Conservation (phyloP, 441 rosid species). For the Brassica balearica region DNA sequence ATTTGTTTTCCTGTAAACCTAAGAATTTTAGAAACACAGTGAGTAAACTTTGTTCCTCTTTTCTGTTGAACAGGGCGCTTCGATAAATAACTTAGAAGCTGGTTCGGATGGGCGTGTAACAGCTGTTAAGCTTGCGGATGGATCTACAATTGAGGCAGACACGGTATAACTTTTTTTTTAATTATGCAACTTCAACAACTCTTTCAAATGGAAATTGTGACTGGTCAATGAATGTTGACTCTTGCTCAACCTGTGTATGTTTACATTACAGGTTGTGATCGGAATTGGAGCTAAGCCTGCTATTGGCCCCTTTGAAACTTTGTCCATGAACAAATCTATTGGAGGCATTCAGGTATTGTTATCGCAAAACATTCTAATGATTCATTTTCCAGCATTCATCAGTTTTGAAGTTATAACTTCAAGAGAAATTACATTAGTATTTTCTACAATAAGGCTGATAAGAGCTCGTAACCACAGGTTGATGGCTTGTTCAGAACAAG, state of each 20-base stretch:
- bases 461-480: conserved; percentile 55
- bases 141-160: conserved; percentile 83
- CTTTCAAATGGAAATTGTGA: conserved; percentile 29
- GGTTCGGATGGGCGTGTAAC: conserved; percentile 78
- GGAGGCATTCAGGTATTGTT: conserved; percentile 83
- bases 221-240: not conserved
- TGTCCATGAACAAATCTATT: conserved; percentile 63
- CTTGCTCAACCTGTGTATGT: conserved; percentile 11
- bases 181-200: conserved; percentile 14
- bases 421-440: not conserved
- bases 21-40: conserved; percentile 19
- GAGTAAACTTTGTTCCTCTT: conserved; percentile 33
- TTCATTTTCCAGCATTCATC: not conserved
- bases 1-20: conserved; percentile 10
- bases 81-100: conserved; percentile 76
- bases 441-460: conserved; percentile 15
- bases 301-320: conserved; percentile 69
- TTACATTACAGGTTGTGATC: conserved; percentile 61
- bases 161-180: conserved; percentile 49
- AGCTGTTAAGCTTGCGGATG: conserved; percentile 82
- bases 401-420: not conserved
- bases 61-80: conserved; percentile 62
- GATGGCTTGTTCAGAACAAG: conserved; percentile 86
- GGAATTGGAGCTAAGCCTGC: conserved; percentile 97
- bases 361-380: not conserved